A percentile compares a stretch with the other conserved stretches of the same genome.
These are phyloP conservation scores for Cinchona pubescens DNA, from an alignment of 257 asterid genomes.

Conservation along the genomic window DNA sequence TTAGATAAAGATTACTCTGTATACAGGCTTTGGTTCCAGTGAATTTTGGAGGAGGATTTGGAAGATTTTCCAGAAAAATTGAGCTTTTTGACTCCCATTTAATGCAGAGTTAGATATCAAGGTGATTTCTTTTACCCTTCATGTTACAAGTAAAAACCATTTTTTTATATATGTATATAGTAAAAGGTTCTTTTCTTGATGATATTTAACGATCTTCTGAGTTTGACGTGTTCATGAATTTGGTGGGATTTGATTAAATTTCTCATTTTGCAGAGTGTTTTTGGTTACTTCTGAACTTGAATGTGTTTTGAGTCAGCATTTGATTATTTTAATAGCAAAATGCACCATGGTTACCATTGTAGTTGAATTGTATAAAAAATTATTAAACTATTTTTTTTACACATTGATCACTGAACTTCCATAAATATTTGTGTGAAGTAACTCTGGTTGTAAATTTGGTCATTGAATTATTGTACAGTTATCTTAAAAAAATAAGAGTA, in stretches of 20 bases:
- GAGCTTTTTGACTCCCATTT: conserved; percentile 20
- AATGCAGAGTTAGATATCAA: conserved; percentile 27
- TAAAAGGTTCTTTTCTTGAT: background rate
- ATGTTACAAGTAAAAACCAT: background rate
- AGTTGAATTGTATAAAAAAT: no score
- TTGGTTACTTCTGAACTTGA: conserved; percentile 10
- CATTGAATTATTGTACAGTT: no score
- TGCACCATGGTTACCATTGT: no score
- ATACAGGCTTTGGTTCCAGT: background rate
- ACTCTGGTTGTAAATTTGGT: no score
- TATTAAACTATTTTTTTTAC: no score
- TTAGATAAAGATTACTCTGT: background rate
- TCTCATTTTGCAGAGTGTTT: background rate
- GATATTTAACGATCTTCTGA: background rate
- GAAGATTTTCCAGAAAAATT: background rate
- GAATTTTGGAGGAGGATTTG: background rate
- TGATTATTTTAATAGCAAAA: background rate
- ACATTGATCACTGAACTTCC: no score
- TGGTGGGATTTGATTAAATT: conserved; percentile 1
- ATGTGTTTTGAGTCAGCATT: conserved; percentile 10
- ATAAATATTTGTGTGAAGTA: no score
- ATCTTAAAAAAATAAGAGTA: no score
- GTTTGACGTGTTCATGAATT: background rate
- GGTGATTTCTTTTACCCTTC: conserved; percentile 28
- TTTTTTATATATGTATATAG: no score